Evolutionary conservation across 2,329 filamentous ascomycete genomes (phyloP), one percentile per base, ranked within the genome.

Genomic region (Nemania bipapillata): DNA sequence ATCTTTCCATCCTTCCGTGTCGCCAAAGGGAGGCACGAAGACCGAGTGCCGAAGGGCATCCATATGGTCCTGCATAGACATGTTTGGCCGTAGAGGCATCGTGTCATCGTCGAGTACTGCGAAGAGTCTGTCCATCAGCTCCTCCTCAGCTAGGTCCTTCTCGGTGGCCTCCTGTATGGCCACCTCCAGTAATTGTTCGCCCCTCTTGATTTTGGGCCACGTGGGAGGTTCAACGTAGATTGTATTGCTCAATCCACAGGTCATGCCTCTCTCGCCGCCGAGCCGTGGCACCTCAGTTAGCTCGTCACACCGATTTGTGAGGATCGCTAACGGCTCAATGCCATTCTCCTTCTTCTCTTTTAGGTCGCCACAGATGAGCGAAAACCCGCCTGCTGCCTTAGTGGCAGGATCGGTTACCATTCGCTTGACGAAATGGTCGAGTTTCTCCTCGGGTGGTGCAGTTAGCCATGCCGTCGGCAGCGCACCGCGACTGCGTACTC

Each of bases 381-480:
- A 90, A 76, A 91, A 91, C 0, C 89, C 89, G 6, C 89, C 89
- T 17, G 91, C 87, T 57, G 87, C 88, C 73, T 86, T 86, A 24
- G 89, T 84, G 9, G 86, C 83, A 24, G 82, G 81, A 30, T 84
- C 83, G 47, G 83, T 81, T 56, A 90, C 82, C 73, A 90, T 80
- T 9, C 81, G 80, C 61, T 83, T 75, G 17, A 89, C 86, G 72
- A 87, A 88, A 2, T 84, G 78, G 35, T 81, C 77, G 1, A 86
- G 81, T 17, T 80, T 79, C 74, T 86, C 83, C n/a, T 81, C 79
- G 0, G 83, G 79, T 11, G 83, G 79, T 24, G 83, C 83, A 2
- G 83, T 84, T 50, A 90, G 78, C 88, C 88, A 91, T 0, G 86
- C 85, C 12, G 85, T 91, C 32, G 90, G 88, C 83, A 91, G 89